phyloP scores from a whole-genome alignment of 495 filamentous ascomycete genomes.

The Penicillium pulvis region DNA sequence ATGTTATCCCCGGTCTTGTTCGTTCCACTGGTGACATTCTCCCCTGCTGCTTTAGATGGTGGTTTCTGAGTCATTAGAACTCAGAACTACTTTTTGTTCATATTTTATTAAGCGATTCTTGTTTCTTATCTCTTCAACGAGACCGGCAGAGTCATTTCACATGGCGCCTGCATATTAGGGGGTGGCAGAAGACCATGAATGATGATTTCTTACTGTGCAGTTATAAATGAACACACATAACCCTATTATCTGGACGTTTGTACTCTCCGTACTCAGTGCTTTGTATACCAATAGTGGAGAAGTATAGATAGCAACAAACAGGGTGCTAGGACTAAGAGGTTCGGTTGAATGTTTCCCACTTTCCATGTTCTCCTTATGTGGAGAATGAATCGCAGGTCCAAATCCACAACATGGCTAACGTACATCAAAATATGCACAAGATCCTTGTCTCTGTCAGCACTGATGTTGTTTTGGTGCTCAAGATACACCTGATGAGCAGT shows the following conservation, averaged over 20 bases:
- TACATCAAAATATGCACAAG: no score
- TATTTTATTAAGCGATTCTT: constrained; percentile 15
- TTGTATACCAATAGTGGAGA: no score
- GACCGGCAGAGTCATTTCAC: constrained; percentile 1
- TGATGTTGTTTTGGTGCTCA: no score
- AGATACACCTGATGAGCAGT: no score
- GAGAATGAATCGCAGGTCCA: no score
- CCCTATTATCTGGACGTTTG: background rate
- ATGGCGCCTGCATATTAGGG: constrained; percentile 7
- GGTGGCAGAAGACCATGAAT: constrained; percentile 7
- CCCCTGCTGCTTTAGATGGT: constrained; percentile 12
- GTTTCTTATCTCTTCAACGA: constrained; percentile 2
- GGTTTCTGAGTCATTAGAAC: constrained; percentile 8
- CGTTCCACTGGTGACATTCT: constrained; percentile 1
- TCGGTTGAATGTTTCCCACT: no score
- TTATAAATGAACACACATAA: constrained; percentile 3
- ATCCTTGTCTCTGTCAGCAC: no score
- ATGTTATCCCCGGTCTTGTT: constrained; percentile 10
- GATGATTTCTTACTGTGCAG: constrained; percentile 13
- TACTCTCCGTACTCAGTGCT: no score
- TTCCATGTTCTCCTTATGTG: no score
- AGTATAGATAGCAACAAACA: no score
- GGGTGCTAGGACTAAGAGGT: no score
- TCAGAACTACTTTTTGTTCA: constrained; percentile 10
- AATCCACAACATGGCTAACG: no score